phyloP scores from a whole-genome alignment of 176 grass and related monocot genomes.

The Oryza longistaminata region DNA sequence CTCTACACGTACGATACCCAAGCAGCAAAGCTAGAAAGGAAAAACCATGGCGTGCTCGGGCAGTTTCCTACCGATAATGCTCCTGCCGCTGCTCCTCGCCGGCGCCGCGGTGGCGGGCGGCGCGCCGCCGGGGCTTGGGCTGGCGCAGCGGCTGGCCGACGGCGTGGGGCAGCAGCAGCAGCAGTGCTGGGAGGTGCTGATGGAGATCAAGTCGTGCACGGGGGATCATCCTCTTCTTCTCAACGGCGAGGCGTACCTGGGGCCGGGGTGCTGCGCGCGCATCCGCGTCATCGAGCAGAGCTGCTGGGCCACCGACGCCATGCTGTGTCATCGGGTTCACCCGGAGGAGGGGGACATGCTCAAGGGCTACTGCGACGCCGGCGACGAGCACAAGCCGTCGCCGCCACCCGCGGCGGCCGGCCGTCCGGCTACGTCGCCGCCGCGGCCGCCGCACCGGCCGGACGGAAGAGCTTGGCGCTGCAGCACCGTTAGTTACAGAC shows the following conservation, averaged over 20 bases:
- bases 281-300: constrained; percentile 62
- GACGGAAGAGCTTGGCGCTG: neutral
- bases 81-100: constrained; percentile 17
- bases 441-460: neutral
- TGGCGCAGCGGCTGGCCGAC: constrained; percentile 41
- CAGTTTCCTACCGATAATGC: neutral
- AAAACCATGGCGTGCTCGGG: constrained; percentile 24
- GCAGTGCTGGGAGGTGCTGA: constrained; percentile 69
- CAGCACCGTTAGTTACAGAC: neutral
- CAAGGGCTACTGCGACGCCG: constrained; percentile 58
- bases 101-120: neutral
- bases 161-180: constrained; percentile 30
- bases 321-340: constrained; percentile 69
- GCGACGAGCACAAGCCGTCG: neutral
- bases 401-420: neutral
- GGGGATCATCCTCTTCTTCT: constrained; percentile 81
- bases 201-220: constrained; percentile 71
- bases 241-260: constrained; percentile 75
- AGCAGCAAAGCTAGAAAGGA: neutral
- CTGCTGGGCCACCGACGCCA: constrained; percentile 78
- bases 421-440: neutral
- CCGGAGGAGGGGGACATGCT: constrained; percentile 74
- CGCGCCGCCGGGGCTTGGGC: neutral
- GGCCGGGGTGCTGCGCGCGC: constrained; percentile 59
- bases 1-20: neutral